Evolutionary conservation across 352 stramenopile species (phyloP).

Genomic region (Pythium monospermum): DNA sequence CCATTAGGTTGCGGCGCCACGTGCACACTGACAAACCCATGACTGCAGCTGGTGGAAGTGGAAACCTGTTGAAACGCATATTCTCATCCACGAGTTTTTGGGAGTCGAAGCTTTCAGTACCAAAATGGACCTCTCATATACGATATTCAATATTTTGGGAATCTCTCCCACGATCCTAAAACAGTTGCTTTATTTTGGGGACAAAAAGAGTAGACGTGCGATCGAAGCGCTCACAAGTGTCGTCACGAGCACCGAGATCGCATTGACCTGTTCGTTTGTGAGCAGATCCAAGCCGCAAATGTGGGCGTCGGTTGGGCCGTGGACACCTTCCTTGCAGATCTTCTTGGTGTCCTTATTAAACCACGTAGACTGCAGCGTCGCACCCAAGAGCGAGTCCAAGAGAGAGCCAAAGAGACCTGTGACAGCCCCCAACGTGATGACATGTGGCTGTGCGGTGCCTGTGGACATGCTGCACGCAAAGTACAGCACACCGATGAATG

Average conservation of each 20-base stretch:
- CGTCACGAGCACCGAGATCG: slow-evolving; percentile 55
- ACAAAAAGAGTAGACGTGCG: slow-evolving; percentile 42
- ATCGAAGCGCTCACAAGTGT: slow-evolving; percentile 40
- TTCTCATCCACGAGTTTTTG: too few species aligned
- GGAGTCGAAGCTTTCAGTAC: too few species aligned
- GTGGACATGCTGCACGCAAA: slow-evolving; percentile 36
- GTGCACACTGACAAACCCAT: too few species aligned
- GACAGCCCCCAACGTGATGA: slow-evolving; percentile 48
- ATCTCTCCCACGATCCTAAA: too few species aligned
- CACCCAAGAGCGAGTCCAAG: slow-evolving; percentile 81
- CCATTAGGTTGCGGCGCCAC: too few species aligned
- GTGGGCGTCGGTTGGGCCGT: slow-evolving; percentile 16
- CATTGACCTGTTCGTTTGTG: slow-evolving; percentile 74
- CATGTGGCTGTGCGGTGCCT: slow-evolving; percentile 33
- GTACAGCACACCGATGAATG: slow-evolving; percentile 84
- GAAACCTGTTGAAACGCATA: too few species aligned
- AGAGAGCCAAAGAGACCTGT: slow-evolving; percentile 71
- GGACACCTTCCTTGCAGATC: slow-evolving; percentile 45
- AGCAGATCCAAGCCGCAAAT: slow-evolving; percentile 40
- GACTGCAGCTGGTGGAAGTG: too few species aligned
- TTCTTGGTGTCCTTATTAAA: slow-evolving; percentile 49
- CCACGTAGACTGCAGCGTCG: slow-evolving; percentile 73
- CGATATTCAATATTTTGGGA: too few species aligned
- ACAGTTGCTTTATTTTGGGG: too few species aligned
- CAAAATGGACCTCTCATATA: too few species aligned